Evolutionary conservation across 139 green algal genomes (phyloP).

Genomic region (Astrephomene gubernaculifera): DNA sequence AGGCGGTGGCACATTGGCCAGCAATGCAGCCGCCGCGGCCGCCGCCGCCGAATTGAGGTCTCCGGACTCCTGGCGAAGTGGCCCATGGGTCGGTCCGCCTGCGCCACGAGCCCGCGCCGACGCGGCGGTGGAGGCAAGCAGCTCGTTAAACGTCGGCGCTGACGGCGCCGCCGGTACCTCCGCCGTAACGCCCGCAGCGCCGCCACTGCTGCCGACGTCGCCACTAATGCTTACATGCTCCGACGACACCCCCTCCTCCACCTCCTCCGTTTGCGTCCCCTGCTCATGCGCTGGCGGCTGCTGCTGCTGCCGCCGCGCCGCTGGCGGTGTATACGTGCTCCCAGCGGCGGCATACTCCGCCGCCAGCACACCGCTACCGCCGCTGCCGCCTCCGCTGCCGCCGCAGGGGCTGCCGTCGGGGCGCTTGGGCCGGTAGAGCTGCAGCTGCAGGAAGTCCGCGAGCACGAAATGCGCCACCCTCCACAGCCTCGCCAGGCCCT

Average conservation of each 20-base stretch:
- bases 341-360: constrained; percentile 2
- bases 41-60: neutral
- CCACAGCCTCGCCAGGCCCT: constrained; percentile 83
- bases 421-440: constrained; percentile 31
- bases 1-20: constrained; percentile 8
- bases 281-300: neutral
- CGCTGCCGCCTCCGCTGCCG: no score
- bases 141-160: constrained; percentile 26
- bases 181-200: neutral
- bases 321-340: no score
- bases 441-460: constrained; percentile 75
- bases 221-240: neutral
- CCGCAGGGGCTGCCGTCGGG: no score
- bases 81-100: constrained; percentile 12
- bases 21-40: constrained; percentile 21
- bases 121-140: constrained; percentile 22
- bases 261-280: constrained; percentile 8
- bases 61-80: neutral
- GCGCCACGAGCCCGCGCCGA: constrained; percentile 14
- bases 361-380: no score
- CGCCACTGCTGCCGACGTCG: neutral
- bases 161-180: neutral
- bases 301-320: neutral
- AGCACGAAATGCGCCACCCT: constrained; percentile 84
- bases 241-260: neutral